Evolutionary conservation across 2,329 filamentous ascomycete species (phyloP), one percentile per base, ranked within the genome.

Genomic region (Aureobasidium namibiae): DNA sequence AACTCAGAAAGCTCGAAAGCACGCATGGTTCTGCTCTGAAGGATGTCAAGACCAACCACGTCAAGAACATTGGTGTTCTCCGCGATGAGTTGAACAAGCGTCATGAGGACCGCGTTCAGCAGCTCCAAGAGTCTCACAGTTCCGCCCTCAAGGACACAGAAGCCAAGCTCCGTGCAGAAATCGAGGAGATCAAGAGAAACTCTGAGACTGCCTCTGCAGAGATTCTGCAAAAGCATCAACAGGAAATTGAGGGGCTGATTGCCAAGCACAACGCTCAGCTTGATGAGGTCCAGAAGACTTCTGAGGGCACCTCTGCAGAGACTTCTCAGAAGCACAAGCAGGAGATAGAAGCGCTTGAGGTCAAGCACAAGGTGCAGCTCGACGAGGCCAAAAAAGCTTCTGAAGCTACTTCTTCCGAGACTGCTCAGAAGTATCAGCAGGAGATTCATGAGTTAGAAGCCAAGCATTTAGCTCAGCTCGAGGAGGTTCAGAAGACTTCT

Each of bases 181-280:
- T 56, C 11, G 21, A 42, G 18, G 21, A 53, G 11, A 33, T 16
- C 23, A 36, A 31, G 16, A 39, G 23, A 23, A 39, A 1, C 3
- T 53, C 49, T 14, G 23, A 53, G 14, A 18, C 13, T 23, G 14
- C 31, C 5, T 34, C 7, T 16, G n/a, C 18, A 33, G 6, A 36
- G 26, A 29, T 8, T 4, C 8, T 29, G 33, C 21, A 54, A 11
- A 54, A 31, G 33, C 50, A 42, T 21, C 36, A 31, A 21, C 16
- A 42, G 26, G 21, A 41, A 10, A 33, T 42, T 21, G 38, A 54
- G 18, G 39, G 46, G 7, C 42, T 60, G 1, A 60, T 44, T 24
- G 41, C 56, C 31, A 52, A 46, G 26, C 57, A 62, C n/a, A 34
- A 4, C 14, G 34, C 56, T 36, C 46, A 58, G 42, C 24, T 59